phyloP scores from a whole-genome alignment of 768 basidiomycete genomes.

The Pleurotus eryngii region DNA sequence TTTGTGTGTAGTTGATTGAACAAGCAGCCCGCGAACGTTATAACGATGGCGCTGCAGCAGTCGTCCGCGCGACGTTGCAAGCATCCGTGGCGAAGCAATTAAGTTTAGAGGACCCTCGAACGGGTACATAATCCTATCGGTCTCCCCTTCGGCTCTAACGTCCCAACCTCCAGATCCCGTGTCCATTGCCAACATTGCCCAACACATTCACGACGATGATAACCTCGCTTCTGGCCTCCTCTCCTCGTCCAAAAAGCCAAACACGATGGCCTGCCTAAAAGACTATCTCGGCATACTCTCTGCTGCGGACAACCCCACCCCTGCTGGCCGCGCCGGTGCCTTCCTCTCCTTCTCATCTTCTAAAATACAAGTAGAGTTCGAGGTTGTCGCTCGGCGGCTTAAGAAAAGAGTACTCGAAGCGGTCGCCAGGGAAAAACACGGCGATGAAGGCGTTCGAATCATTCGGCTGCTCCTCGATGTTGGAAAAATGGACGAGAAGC shows the following conservation, averaged over 20 bases:
- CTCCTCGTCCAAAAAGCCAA: constrained; percentile 51
- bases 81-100: constrained; percentile 65
- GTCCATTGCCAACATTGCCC: constrained; percentile 60
- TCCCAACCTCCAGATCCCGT: constrained; percentile 48
- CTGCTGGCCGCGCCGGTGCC: constrained; percentile 62
- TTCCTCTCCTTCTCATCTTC: constrained; percentile 70
- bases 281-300: constrained; percentile 82
- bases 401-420: constrained; percentile 72
- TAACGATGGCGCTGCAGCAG: constrained; percentile 69
- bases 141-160: background rate
- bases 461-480: constrained; percentile 73
- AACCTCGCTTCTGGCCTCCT: constrained; percentile 63
- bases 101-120: constrained; percentile 56
- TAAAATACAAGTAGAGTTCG: constrained; percentile 80
- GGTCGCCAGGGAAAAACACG: constrained; percentile 79
- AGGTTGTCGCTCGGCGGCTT: constrained; percentile 63
- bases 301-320: constrained; percentile 78
- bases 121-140: constrained; percentile 40
- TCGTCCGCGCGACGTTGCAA: constrained; percentile 70
- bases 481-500: constrained; percentile 94
- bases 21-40: constrained; percentile 74
- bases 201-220: constrained; percentile 61
- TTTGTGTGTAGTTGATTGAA: constrained; percentile 61
- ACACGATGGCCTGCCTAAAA: constrained; percentile 60
- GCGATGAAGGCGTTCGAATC: constrained; percentile 79